Evolutionary conservation across 169 alveolate species (phyloP), one percentile per base, ranked within the genome.

Genomic region (Hepatocystis sp.): DNA sequence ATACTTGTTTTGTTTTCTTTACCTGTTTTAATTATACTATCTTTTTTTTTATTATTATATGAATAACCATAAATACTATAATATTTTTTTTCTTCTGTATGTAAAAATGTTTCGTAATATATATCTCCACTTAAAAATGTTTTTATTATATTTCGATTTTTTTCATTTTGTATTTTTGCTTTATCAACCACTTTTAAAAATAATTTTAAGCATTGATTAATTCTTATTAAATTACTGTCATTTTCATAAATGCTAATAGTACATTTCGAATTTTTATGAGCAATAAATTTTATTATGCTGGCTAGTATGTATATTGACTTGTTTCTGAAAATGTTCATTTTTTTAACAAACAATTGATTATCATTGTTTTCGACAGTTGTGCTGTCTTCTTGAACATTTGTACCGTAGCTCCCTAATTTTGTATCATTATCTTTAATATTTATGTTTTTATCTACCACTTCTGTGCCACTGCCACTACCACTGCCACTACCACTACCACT

Each of bases 171-270:
- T 7, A 10, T 30, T 1, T 53, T 34, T 25, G 13, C 63, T 1
- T 27, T 34, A 11, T 19, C 25, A 4, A 51, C 63, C 7, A 81
- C 23, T 8, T 63, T 32, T 17, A 81, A 55, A 47, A 81, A 34
- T 34, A 81, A 61, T 17, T 60, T 81, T 4, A 81, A 47, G 39
- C 89, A 81, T 30, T 81, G 89, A 27, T 42, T 81, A 15, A 81
- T 65, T 40, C 89, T 47, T 2, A 81, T 55, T 17, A 81, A 58
- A 32, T 81, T 81, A 32, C 89, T 81, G 52, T 81, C 89, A 44
- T 56, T 49, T 63, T 81, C 78, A 32, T 63, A 52, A 19, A 19
- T 42, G 19, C 68, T 46, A 0, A 25, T 27, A n/a, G 49, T 25
- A 19, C 60, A 19, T 28, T 63, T 63, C 4, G 32, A 21, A 23